Evolutionary conservation across 257 asterid genomes (phyloP), one percentile per base, ranked within the genome.

Genomic region (Solanum virginianum): DNA sequence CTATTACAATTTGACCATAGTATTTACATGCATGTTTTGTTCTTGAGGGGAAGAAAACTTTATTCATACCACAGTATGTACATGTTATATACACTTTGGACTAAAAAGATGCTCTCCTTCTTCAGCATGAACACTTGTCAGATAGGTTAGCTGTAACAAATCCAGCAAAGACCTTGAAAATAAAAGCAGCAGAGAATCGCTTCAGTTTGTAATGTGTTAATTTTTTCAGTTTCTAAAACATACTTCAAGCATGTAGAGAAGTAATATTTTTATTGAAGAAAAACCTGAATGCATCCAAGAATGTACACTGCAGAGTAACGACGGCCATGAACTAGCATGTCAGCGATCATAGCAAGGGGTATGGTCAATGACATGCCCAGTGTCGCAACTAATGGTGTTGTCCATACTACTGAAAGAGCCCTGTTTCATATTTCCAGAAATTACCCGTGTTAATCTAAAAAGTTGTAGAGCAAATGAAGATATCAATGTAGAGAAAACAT

Each of bases 321-420:
- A 8, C 94, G 94, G n/a, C 94, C 94, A 16, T 94, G 98, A 87
- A 93, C 85, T 8, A 94, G 39, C 94, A 94, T 91, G 84, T 93
- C 98, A 10, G 97, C 97, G 41, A 94, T 74, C 98, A 94, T 93
- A 0, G 97, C 97, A 12, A 93, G 68, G 8, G 98, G 97, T 81
- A 94, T 93, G 9, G 97, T 93, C 90, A 94, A 86, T 20, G 98
- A 93, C 94, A 93, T 92, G 72, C 97, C 97, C 43, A 94, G 85
- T n/a, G 98, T 94, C 16, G 97, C 94, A 7, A 94, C 98, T 85
- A 94, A 66, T 10, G 98, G 97, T 24, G 94, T 92, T 43, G 98
- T 95, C 96, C 98, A 94, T 32, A 93, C 92, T 1, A 95, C 97
- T 62, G 98, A 94, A 54, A 95, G 90, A 29, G 97, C 97, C 97